Evolutionary conservation across 352 stramenopile genomes (phyloP).

Genomic region (Chrysophaeum taylorii): DNA sequence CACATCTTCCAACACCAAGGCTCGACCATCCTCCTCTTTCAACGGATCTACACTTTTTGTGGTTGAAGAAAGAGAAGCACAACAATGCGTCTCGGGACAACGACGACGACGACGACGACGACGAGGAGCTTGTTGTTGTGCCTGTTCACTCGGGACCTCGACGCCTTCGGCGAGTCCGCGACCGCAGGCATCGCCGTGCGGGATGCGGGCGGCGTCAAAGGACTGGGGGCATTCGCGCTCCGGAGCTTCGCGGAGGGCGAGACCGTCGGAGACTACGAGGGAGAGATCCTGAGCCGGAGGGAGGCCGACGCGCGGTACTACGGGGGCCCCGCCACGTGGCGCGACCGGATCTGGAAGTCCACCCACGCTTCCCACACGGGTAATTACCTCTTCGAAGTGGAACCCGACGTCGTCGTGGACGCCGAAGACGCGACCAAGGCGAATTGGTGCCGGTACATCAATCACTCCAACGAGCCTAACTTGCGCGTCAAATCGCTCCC

Average conservation of each 20-base stretch:
- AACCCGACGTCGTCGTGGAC: constrained; percentile 27
- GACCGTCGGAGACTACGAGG: constrained; percentile 36
- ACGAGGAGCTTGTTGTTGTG: too few species aligned
- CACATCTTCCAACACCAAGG: too few species aligned
- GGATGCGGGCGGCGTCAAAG: constrained; percentile 24
- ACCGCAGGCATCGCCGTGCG: background rate
- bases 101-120: too few species aligned
- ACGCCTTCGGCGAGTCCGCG: background rate
- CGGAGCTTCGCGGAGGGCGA: constrained; percentile 26
- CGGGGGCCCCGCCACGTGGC: constrained; percentile 21
- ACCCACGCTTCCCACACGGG: constrained; percentile 34
- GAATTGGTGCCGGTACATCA: constrained; percentile 39
- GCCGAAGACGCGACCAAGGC: background rate
- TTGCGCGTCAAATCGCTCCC: constrained; percentile 31
- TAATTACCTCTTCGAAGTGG: constrained; percentile 34
- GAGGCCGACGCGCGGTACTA: constrained; percentile 40
- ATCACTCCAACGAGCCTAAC: constrained; percentile 31
- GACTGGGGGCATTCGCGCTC: constrained; percentile 33
- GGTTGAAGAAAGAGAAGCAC: too few species aligned
- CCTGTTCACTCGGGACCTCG: background rate
- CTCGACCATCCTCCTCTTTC: too few species aligned
- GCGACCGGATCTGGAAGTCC: constrained; percentile 32
- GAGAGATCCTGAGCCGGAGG: constrained; percentile 32
- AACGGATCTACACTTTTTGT: too few species aligned
- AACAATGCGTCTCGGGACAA: too few species aligned